Conservation (phyloP, 371 early-diverging fungal genomes). For the Thermomucor indicae-seudaticae region DNA sequence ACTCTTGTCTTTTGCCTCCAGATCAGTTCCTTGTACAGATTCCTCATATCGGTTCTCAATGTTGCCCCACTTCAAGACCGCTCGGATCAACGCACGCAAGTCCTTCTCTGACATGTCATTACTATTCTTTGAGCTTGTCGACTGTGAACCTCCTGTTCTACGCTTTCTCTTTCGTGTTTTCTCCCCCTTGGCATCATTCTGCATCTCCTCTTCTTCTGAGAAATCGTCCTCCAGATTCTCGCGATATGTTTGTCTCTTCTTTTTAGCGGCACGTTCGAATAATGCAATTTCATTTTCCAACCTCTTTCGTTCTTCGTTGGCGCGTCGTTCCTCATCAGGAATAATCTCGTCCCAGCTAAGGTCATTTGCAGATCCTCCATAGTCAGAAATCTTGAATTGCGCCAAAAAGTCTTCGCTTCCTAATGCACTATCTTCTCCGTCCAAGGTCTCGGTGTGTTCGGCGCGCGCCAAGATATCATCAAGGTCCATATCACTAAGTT, state of each 20-base stretch:
- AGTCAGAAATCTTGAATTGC: constrained; percentile 94
- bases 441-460: constrained; percentile 84
- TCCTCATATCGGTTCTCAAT: constrained; percentile 72
- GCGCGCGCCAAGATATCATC: constrained; percentile 95
- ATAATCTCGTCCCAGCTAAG: constrained; percentile 96
- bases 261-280: constrained; percentile 51
- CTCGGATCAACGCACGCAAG: constrained; percentile 72
- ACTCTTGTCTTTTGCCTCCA: constrained; percentile 65
- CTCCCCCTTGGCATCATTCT: constrained; percentile 4
- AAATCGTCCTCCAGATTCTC: constrained; percentile 19
- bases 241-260: constrained; percentile 28
- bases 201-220: constrained; percentile 23
- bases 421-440: constrained; percentile 55
- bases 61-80: constrained; percentile 79
- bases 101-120: constrained; percentile 72
- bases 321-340: constrained; percentile 77
- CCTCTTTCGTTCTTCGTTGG: constrained; percentile 61
- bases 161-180: constrained; percentile 13
- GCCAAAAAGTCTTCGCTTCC: constrained; percentile 90
- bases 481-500: constrained; percentile 88
- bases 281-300: constrained; percentile 42
- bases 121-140: too few relatives aligned
- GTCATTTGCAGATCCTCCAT: constrained; percentile 70
- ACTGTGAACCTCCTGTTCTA: constrained; percentile 9
- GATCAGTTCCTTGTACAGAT: constrained; percentile 75